phyloP scores from a whole-genome alignment of 805 yeast genomes.

The Candida rishiriensis region DNA sequence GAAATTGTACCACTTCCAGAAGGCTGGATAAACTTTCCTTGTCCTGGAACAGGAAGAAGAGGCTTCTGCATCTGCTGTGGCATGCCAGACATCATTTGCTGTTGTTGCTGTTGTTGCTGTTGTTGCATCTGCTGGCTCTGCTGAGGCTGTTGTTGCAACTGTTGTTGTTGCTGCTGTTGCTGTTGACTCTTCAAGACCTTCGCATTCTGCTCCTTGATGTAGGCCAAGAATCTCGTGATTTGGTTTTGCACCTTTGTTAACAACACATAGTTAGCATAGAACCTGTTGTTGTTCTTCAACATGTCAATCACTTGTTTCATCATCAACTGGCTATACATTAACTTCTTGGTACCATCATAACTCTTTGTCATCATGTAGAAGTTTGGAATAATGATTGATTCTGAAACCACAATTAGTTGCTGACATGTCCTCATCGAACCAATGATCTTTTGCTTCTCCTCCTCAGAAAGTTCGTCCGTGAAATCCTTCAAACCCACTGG shows the following conservation, averaged over 20 bases:
- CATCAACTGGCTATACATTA: conserved; percentile 76
- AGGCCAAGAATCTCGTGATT: conserved; percentile 68
- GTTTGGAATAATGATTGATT: conserved; percentile 66
- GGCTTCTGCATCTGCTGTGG: conserved; percentile 14
- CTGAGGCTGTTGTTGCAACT: conserved; percentile 17
- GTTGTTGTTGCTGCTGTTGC: conserved; percentile 6
- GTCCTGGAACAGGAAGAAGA: conserved; percentile 14
- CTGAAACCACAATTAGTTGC: conserved; percentile 63
- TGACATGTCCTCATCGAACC: conserved; percentile 50
- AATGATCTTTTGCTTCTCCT: conserved; percentile 58
- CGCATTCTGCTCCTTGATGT: conserved; percentile 55
- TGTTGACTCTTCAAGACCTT: conserved; percentile 23
- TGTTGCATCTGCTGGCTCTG: conserved; percentile 25
- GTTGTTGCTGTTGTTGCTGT: conserved; percentile 19
- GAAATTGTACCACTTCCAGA: conserved; percentile 1
- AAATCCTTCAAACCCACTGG: conserved; percentile 65
- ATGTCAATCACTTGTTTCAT: conserved; percentile 71
- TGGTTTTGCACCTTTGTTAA: conserved; percentile 67
- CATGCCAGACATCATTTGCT: conserved; percentile 4
- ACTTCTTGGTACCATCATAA: conserved; percentile 67
- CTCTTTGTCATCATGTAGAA: conserved; percentile 73
- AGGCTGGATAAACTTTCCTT: conserved; percentile 13
- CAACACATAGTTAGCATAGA: conserved; percentile 67
- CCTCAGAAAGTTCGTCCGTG: conserved; percentile 53
- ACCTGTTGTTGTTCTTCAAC: conserved; percentile 44